Evolutionary conservation across 2,329 filamentous ascomycete species (phyloP), one percentile per base, ranked within the genome.

Genomic region (Tothia fuscella): DNA sequence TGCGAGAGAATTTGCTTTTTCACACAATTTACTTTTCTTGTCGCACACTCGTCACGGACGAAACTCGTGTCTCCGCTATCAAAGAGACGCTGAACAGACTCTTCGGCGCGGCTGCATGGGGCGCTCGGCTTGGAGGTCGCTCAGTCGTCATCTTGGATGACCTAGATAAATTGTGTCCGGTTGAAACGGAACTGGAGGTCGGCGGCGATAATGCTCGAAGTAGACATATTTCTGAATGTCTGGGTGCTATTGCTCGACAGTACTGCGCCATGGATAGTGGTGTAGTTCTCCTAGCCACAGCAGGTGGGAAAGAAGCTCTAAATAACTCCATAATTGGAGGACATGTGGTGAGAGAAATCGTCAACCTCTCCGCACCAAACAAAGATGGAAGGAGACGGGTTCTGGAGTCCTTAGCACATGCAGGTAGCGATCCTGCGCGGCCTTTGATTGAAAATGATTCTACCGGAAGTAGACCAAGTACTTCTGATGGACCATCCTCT

Each of bases 121-220:
- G 85, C 28, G 85, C 89, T 26, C 74, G 89, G 46, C 71, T 91
- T 1, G 88, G 87, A 17, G 91, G 91, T 4, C 80, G 77, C 47
- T 76, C 88, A 0, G 58, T 96, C 3, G 83, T 98, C 16, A 76
- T 98, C 37, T 68, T 98, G 2, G 91, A 98, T 54, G 91, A 98
- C 53, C 64, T 98, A 5, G 91, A 98, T 60, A 86, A 85, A 53
- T 69, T 98, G 1, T 96, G 89, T 55, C 89, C 91, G 0, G 81
- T 80, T 1, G 93, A 98, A 61, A 95, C 88, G 0, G 91, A 98
- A 58, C 70, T 98, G 10, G 86, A 95, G 59, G 84, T 93, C 4
- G 86, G 86, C 47, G 88, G 87, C 46, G 87, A 96, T 51, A 96
- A 98, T 54, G 85, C 85, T 14, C 76, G 89, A 48, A 96, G 88